Base-by-base conservation (phyloP, 176 grass and related monocot species). In the Oryza brachyantha region DNA sequence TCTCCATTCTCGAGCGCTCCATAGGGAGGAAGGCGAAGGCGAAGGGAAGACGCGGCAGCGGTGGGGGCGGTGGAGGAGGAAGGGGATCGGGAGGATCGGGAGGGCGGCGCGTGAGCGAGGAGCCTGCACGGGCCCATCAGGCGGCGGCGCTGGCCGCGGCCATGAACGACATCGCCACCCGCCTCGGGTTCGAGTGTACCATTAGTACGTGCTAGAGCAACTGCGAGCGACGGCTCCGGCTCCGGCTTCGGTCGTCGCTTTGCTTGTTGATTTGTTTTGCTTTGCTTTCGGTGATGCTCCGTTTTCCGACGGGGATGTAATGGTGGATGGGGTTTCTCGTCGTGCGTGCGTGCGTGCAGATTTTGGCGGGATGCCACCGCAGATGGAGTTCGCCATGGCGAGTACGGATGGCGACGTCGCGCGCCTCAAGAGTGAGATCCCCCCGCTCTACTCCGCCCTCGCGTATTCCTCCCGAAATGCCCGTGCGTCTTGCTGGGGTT, bases 361-460 rank as follows among this genome's bases (percentile, higher is more conserved):
- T 37, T 25, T 46, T 22, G 22, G 61, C 57, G 19, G 34, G 2
- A 1, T 7, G 3, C 0, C 83, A 34, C 66, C 66, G 67, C 24
- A 85, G 54, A 28, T 29, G 17, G 7, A 64, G 42, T 85, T 85
- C 67, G 7, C 73, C 57, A 1, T 24, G 31, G 75, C 83, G 17
- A 79, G 83, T n/a, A 14, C 45, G 1, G 34, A 72, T 0, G 67
- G 67, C 32, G 69, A 73, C 59, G 10, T 85, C 59, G 65, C 43
- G 41, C 42, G 75, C 75, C 25, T 57, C 43, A 79, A 19, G 59
- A 75, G 75, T 85, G 60, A 32, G 67, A 63, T 64, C 24, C 76
- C 24, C 16, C 55, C 4, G 13, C 24, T 41, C 32, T 58, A 59
- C 24, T 41, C 35, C 35, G 21, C 1, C 4, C 26, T 4, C 32